Percentiles rank a stretch among this genome's conserved stretches.
Evolutionary conservation across 805 yeast species (phyloP).

Genomic region (Starmera amethionina): DNA sequence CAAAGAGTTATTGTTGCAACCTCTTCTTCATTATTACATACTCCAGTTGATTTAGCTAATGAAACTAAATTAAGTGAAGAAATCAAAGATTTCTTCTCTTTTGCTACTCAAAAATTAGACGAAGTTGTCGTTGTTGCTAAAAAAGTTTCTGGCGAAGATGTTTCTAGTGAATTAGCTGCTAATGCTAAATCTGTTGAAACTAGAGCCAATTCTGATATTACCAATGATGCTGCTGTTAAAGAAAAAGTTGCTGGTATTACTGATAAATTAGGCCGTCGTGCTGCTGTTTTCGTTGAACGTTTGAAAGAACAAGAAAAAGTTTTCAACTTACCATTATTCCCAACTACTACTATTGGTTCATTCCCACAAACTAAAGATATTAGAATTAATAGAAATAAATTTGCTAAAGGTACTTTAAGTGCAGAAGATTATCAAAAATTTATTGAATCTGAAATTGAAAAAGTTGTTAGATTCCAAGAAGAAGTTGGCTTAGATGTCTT

Average conservation of each 20-base stretch:
- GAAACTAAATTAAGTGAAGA: conserved; percentile 87
- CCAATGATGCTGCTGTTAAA: conserved; percentile 87
- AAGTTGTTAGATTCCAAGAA: conserved; percentile 97
- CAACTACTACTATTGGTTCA: conserved; percentile 99
- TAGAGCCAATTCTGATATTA: conserved; percentile 78
- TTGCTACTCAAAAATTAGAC: conserved; percentile 90
- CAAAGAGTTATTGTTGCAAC: conserved; percentile 87
- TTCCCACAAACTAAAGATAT: conserved; percentile 99
- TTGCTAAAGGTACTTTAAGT: conserved; percentile 91
- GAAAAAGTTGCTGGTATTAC: conserved; percentile 73
- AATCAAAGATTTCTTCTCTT: conserved; percentile 96
- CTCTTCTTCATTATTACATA: conserved; percentile 94
- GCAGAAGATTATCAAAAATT: conserved; percentile 93
- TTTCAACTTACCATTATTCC: conserved; percentile 96
- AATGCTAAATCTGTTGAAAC: conserved; percentile 81
- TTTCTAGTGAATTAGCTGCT: conserved; percentile 66
- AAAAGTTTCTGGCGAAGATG: conserved; percentile 67
- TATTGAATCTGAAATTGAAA: conserved; percentile 94
- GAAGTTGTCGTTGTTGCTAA: conserved; percentile 91
- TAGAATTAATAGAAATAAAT: conserved; percentile 97
- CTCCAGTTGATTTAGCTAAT: conserved; percentile 91
- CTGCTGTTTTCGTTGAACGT: conserved; percentile 79
- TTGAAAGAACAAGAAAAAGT: conserved; percentile 76
- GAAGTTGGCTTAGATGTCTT: conserved; percentile 96
- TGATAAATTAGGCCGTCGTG: conserved; percentile 73